Conservation (phyloP, 1,139 yeast species). For the Arxiozyma telluris region DNA sequence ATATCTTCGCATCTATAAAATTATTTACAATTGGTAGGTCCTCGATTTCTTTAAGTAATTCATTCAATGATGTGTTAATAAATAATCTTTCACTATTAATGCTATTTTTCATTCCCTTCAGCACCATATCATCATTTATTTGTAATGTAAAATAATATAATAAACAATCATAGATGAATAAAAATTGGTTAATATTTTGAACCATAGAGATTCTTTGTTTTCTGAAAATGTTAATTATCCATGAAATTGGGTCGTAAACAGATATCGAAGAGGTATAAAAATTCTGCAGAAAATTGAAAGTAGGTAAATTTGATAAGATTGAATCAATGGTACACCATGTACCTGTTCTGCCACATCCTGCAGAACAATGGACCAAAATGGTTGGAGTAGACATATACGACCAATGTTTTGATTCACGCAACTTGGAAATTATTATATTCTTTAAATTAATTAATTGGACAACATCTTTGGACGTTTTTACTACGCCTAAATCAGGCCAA, state of each 20-base stretch:
- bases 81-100: neutral
- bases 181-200: conserved; percentile 67
- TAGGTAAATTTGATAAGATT: conserved; percentile 27
- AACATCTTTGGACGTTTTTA: conserved; percentile 30
- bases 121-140: conserved; percentile 10
- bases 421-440: conserved; percentile 16
- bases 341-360: conserved; percentile 90
- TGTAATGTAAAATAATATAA: conserved; percentile 25
- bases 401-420: conserved; percentile 11
- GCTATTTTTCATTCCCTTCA: neutral
- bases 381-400: conserved; percentile 29
- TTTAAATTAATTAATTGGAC: conserved; percentile 30
- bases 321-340: conserved; percentile 70
- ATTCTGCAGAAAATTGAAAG: conserved; percentile 15
- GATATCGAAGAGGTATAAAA: conserved; percentile 7
- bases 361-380: conserved; percentile 72
- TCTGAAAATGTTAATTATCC: conserved; percentile 45
- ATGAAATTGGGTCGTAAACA: conserved; percentile 42
- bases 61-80: neutral
- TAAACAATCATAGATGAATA: conserved; percentile 57
- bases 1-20: conserved; percentile 2
- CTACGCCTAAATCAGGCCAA: conserved; percentile 78
- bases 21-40: conserved; percentile 2
- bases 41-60: neutral
- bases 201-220: conserved; percentile 79